Evolutionary conservation across 768 basidiomycete genomes (phyloP).

Genomic region (Mrakia gelida): DNA sequence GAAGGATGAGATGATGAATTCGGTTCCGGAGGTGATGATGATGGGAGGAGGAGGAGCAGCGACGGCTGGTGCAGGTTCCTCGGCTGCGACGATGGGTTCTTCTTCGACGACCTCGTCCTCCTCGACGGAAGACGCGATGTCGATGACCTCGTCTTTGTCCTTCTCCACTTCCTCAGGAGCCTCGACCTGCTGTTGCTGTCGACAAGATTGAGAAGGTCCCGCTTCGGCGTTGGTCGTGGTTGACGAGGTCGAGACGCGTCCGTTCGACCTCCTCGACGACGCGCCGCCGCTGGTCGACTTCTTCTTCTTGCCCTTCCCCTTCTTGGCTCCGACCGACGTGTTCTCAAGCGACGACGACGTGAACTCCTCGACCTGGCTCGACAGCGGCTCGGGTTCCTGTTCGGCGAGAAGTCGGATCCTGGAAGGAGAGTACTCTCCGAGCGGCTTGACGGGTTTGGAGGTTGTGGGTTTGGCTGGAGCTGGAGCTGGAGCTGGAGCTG

Average conservation of each 20-base stretch:
- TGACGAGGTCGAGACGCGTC: not conserved
- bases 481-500: not conserved
- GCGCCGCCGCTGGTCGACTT: not conserved
- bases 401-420: not conserved
- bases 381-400: not conserved
- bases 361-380: constrained; percentile 9
- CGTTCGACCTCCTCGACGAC: not conserved
- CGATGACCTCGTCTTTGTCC: not conserved
- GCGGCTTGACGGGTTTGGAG: not conserved
- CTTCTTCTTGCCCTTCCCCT: not conserved
- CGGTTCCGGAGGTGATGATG: not conserved
- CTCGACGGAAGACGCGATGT: not conserved
- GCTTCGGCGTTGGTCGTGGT: not conserved
- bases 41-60: not conserved
- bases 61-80: not conserved
- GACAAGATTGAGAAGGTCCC: not conserved
- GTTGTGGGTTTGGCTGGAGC: not conserved
- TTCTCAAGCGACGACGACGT: constrained; percentile 1
- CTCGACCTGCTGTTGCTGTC: not conserved
- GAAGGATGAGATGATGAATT: not conserved
- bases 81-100: not conserved
- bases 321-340: not conserved
- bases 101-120: not conserved
- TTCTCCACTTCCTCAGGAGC: not conserved
- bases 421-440: not conserved